phyloP scores from a whole-genome alignment of 2,329 filamentous ascomycete genomes.

The Ophiocordyceps camponoti-leonardi region DNA sequence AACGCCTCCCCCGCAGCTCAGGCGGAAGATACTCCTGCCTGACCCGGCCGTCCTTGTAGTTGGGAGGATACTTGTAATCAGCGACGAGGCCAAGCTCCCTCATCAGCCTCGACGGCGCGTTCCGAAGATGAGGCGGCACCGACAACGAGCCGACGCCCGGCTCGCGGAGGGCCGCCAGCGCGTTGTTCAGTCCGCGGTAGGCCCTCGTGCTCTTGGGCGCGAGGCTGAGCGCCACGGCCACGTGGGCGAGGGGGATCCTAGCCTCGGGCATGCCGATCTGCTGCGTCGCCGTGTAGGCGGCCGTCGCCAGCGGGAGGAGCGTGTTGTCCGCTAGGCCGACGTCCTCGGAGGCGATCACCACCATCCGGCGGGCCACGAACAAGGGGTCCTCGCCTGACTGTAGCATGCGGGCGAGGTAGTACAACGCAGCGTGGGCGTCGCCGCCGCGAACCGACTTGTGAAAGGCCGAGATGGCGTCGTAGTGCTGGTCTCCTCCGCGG shows the following conservation, averaged over 20 bases:
- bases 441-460: slow-evolving; percentile 89
- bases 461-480: slow-evolving; percentile 92
- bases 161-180: slow-evolving; percentile 61
- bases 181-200: slow-evolving; percentile 69
- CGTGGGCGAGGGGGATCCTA: slow-evolving; percentile 80
- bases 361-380: slow-evolving; percentile 80
- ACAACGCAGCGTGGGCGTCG: slow-evolving; percentile 74
- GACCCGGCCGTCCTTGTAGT: slow-evolving; percentile 68
- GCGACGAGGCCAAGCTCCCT: slow-evolving; percentile 79
- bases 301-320: slow-evolving; percentile 68
- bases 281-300: slow-evolving; percentile 73
- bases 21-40: slow-evolving; percentile 83
- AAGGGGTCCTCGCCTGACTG: slow-evolving; percentile 87
- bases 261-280: slow-evolving; percentile 94
- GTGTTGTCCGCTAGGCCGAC: slow-evolving; percentile 78
- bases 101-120: slow-evolving; percentile 86
- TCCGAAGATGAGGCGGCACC: slow-evolving; percentile 74
- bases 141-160: slow-evolving; percentile 69
- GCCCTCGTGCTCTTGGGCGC: slow-evolving; percentile 76
- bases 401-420: slow-evolving; percentile 92
- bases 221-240: slow-evolving; percentile 60
- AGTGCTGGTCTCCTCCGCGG: slow-evolving; percentile 87
- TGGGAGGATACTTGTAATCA: slow-evolving; percentile 93
- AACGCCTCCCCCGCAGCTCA: slow-evolving; percentile 48
- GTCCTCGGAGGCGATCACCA: slow-evolving; percentile 90